Conservation (phyloP, 257 asterid genomes). For the Marsdenia floribunda region DNA sequence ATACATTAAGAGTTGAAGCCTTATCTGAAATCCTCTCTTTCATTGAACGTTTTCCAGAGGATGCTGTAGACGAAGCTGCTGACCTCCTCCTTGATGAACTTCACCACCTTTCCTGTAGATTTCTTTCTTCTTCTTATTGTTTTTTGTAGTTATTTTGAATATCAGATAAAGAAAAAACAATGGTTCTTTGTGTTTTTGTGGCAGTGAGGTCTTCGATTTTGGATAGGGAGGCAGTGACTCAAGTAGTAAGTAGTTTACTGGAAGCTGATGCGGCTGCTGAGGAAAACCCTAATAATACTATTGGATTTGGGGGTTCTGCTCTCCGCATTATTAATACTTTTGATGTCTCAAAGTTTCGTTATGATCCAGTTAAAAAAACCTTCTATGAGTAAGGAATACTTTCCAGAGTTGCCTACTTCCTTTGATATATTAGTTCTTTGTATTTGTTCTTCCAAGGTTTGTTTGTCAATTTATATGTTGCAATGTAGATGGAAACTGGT, state of each 20-base stretch:
- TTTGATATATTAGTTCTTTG: neutral
- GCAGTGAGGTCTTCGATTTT: constrained; percentile 80
- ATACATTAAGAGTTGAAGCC: constrained; percentile 75
- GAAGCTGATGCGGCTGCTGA: constrained; percentile 62
- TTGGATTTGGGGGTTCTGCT: constrained; percentile 39
- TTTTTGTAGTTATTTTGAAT: neutral
- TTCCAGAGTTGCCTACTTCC: neutral
- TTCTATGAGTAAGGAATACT: constrained; percentile 50
- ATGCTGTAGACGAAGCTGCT: constrained; percentile 59
- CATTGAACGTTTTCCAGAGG: constrained; percentile 49
- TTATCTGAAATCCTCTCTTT: constrained; percentile 62
- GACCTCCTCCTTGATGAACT: constrained; percentile 79
- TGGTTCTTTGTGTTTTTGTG: neutral
- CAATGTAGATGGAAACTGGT: neutral
- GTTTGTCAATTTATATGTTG: neutral
- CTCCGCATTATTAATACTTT: constrained; percentile 73
- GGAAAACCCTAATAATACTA: constrained; percentile 42
- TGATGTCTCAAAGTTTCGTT: constrained; percentile 64
- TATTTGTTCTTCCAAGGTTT: neutral
- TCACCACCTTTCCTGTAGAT: constrained; percentile 46
- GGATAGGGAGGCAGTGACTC: constrained; percentile 69
- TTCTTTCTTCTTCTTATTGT: neutral
- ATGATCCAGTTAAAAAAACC: constrained; percentile 67
- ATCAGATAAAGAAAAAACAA: neutral
- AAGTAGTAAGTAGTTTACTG: constrained; percentile 45